Evolutionary conservation across 2,329 filamentous ascomycete species (phyloP).

Genomic region (Aspergillus uvarum): DNA sequence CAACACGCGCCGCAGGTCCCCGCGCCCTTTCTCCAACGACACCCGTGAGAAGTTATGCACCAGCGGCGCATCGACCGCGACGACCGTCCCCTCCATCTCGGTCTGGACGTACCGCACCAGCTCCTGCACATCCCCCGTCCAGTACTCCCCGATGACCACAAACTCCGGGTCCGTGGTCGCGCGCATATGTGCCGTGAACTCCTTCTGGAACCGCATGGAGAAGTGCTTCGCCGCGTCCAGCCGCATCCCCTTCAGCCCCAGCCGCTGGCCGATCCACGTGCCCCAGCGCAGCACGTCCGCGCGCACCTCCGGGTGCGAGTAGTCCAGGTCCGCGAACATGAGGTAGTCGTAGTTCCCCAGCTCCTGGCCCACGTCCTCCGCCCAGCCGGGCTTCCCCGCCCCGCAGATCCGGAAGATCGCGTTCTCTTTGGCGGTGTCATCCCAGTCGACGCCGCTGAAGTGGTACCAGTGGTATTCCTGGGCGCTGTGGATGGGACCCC

Average conservation of each 20-base stretch:
- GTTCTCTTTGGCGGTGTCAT: conserved; percentile 56
- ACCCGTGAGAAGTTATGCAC: conserved; percentile 56
- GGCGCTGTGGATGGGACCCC: conserved; percentile 58
- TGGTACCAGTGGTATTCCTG: conserved; percentile 67
- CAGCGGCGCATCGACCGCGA: conserved; percentile 67
- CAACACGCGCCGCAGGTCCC: conserved; percentile 64
- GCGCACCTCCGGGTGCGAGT: conserved; percentile 62
- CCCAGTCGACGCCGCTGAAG: conserved; percentile 68
- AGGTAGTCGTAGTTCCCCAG: conserved; percentile 68
- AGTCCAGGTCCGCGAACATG: conserved; percentile 72
- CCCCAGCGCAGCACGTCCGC: conserved; percentile 67
- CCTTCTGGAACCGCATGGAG: conserved; percentile 63
- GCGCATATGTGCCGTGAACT: conserved; percentile 62
- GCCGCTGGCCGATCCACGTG: conserved; percentile 62
- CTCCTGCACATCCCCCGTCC: conserved; percentile 58
- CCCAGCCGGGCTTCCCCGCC: conserved; percentile 55
- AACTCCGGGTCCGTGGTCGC: conserved; percentile 52
- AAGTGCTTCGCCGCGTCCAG: conserved; percentile 74
- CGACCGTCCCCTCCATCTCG: conserved; percentile 57
- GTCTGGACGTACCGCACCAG: conserved; percentile 59
- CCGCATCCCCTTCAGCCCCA: conserved; percentile 65
- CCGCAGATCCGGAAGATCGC: conserved; percentile 67
- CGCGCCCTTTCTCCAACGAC: conserved; percentile 53
- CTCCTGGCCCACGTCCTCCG: conserved; percentile 59
- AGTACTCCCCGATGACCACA: conserved; percentile 70